A percentile compares a stretch with the other conserved stretches of the same genome.
Conservation (phyloP, 2,329 filamentous ascomycete species). For the Ophidiomyces ophidiicola region DNA sequence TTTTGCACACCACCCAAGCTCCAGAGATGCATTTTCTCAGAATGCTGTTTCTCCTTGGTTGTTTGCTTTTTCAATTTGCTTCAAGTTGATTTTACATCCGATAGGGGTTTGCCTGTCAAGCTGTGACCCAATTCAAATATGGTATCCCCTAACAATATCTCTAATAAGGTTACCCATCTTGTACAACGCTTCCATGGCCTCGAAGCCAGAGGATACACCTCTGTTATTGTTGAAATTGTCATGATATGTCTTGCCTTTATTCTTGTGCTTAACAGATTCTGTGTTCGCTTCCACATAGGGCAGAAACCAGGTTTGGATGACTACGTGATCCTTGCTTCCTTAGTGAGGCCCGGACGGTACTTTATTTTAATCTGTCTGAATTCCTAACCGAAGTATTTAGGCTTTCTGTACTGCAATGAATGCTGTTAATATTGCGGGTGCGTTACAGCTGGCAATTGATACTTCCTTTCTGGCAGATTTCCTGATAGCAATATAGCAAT, state of each 20-base stretch:
- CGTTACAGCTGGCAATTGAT: background rate
- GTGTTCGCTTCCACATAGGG: constrained; percentile 18
- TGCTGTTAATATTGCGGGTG: constrained; percentile 19
- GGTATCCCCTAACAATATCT: background rate
- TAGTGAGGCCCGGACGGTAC: constrained; percentile 16
- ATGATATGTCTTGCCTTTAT: constrained; percentile 17
- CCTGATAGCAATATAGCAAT: constrained; percentile 16
- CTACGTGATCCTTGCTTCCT: constrained; percentile 19
- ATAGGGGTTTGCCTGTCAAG: too few relatives aligned
- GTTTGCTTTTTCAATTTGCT: background rate
- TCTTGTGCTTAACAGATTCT: constrained; percentile 20
- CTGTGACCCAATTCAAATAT: too few relatives aligned
- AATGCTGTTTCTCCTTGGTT: too few relatives aligned
- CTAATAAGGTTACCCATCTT: background rate
- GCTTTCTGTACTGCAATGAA: constrained; percentile 20
- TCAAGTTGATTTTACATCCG: too few relatives aligned
- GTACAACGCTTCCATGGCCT: constrained; percentile 12
- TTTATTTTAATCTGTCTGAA: background rate
- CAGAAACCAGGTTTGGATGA: constrained; percentile 21
- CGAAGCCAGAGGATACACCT: constrained; percentile 16
- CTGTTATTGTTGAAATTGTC: constrained; percentile 19
- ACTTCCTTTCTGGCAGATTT: background rate
- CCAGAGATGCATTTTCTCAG: too few relatives aligned
- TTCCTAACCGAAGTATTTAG: constrained; percentile 13
- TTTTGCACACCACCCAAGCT: too few relatives aligned